Evolutionary conservation across 805 yeast species (phyloP).

Genomic region (Wickerhamiella occidentalis): DNA sequence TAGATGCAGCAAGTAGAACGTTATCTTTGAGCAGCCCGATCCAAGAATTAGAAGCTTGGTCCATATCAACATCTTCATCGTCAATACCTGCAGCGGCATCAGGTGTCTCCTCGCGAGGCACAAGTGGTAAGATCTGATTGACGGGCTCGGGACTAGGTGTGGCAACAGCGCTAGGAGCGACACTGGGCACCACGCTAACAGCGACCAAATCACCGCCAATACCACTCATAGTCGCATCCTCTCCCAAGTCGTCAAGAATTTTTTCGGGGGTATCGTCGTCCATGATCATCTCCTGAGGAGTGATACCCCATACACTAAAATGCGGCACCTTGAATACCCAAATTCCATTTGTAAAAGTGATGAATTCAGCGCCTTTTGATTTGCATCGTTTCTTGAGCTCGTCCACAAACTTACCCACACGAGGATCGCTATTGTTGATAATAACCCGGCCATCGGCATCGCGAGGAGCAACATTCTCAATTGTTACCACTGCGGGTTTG

Average conservation of each 20-base stretch:
- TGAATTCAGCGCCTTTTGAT: constrained; percentile 59
- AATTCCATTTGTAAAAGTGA: constrained; percentile 58
- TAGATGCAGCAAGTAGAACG: background rate
- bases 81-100: background rate
- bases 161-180: background rate
- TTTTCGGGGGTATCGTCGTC: constrained; percentile 19
- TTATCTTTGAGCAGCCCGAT: background rate
- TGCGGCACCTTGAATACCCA: constrained; percentile 82
- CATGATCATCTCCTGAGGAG: constrained; percentile 22
- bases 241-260: constrained; percentile 39
- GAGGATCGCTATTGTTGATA: constrained; percentile 56
- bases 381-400: constrained; percentile 36
- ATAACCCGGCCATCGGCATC: constrained; percentile 47
- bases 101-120: background rate
- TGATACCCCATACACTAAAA: constrained; percentile 87
- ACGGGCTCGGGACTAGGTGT: background rate
- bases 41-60: background rate
- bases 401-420: constrained; percentile 40
- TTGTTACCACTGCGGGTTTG: constrained; percentile 53
- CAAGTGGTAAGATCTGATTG: background rate
- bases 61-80: background rate
- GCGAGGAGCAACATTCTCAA: constrained; percentile 66
- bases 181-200: background rate
- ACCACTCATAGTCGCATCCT: constrained; percentile 24
- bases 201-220: background rate